Evolutionary conservation across 2,329 filamentous ascomycete genomes (phyloP).

Genomic region (Fusarium incarnatum): DNA sequence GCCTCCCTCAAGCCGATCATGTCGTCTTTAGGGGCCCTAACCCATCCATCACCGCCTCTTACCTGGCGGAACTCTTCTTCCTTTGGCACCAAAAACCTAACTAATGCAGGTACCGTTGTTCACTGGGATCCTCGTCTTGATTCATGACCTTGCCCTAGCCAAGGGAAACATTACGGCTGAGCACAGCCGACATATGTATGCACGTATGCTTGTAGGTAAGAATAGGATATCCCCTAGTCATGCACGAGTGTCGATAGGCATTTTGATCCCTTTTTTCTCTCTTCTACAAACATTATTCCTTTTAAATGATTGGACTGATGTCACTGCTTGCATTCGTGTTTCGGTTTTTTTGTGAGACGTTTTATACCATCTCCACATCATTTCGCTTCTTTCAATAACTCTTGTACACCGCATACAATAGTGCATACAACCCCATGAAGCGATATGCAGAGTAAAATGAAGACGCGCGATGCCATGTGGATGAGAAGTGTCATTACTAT

Average conservation of each 20-base stretch:
- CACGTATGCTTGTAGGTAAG: background rate
- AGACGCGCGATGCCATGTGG: constrained; percentile 17
- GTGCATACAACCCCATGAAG: constrained; percentile 32
- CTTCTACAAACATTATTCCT: constrained; percentile 6
- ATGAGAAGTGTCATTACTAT: constrained; percentile 11
- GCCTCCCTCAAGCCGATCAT: constrained; percentile 13
- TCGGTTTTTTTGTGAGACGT: constrained; percentile 12
- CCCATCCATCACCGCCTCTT: constrained; percentile 11
- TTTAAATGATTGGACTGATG: background rate
- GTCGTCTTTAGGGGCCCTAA: constrained; percentile 7
- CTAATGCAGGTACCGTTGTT: constrained; percentile 41
- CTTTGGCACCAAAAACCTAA: constrained; percentile 11
- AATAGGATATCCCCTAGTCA: constrained; percentile 22
- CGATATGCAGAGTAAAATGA: constrained; percentile 45
- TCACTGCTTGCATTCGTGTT: constrained; percentile 24
- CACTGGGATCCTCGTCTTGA: constrained; percentile 19
- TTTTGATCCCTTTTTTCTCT: constrained; percentile 1
- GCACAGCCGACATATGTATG: background rate
- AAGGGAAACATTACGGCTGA: constrained; percentile 16
- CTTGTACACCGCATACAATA: constrained; percentile 39
- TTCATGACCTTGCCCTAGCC: constrained; percentile 28
- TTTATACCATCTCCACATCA: constrained; percentile 39
- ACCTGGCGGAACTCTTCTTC: constrained; percentile 10
- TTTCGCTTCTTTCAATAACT: constrained; percentile 37
- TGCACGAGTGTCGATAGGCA: constrained; percentile 33